Evolutionary conservation across 2,329 filamentous ascomycete genomes (phyloP), one percentile per base, ranked within the genome.

Genomic region (Orbilia javanica): DNA sequence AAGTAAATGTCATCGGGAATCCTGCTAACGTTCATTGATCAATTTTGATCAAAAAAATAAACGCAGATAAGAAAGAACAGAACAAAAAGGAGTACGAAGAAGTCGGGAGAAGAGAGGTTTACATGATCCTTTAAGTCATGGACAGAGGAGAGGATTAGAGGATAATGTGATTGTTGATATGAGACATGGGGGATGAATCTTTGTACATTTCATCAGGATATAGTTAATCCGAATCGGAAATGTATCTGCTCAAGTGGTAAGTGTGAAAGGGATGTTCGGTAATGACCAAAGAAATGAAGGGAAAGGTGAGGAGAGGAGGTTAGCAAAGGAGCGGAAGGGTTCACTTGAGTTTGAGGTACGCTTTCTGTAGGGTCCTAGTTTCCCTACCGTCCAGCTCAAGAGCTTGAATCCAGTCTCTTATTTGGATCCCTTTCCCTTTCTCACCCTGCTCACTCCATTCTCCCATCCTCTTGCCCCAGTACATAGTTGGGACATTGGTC

Each of bases 371-470:
- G 0, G 79, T 76, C 50, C 74, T 82, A 18, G 63, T 79, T 29
- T 80, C 79, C 48, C 81, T 77, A 10, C 81, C 81, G 60, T 82
- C 81, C 2, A 75, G 80, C 65, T 82, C 81, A 48, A 82, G 65
- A 6, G 81, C 81, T 18, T 80, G 71, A 20, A 79, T 66, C 81
- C 81, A 82, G 79, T 82, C 81, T 20, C 81, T 72, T 39, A 82
- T 76, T 48, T 82, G 81, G 20, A 82, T 79, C 3, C 78, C 79
- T 13, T 80, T 79, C 1, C 81, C 80, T 36, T 80, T 74, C 15
- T 81, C 81, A 1, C 81, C 81, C 50, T 82, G 81, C 31, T 82
- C 81, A 13, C 80, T 81, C 81, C 81, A 82, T n/a, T 81, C 80
- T 2, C 81, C 81, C 62, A 81, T 74, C 42, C 81, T 79, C 68